Evolutionary conservation across 2,329 filamentous ascomycete species (phyloP).

Genomic region (Sporothrix pseudoabietina): DNA sequence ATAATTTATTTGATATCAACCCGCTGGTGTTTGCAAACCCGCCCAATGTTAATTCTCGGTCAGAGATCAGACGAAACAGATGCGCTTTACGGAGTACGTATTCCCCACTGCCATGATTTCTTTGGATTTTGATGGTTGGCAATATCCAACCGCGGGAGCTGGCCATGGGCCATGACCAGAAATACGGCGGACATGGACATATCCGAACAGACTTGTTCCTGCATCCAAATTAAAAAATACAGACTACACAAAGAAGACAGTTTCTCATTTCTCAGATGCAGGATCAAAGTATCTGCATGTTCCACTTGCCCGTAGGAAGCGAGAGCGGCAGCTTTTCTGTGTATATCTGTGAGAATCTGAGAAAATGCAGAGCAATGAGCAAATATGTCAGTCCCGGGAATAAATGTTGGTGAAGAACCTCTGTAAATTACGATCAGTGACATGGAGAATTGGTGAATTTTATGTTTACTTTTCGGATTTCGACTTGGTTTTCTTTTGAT

Average conservation of each 20-base stretch:
- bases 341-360: not conserved
- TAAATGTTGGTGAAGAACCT: not conserved
- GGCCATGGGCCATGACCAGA: conserved; percentile 8
- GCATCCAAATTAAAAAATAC: not conserved
- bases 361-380: too few relatives aligned
- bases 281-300: not conserved
- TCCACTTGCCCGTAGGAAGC: conserved; percentile 15
- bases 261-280: not conserved
- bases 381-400: not conserved
- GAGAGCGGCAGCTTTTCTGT: too few relatives aligned
- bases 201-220: not conserved
- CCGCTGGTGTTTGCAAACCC: not conserved
- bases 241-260: not conserved
- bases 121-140: too few relatives aligned
- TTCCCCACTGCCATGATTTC: not conserved
- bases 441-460: not conserved
- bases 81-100: not conserved
- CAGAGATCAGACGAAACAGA: not conserved
- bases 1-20: not conserved
- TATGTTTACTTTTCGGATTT: not conserved
- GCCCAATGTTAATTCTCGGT: not conserved
- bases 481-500: too few relatives aligned
- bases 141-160: not conserved
- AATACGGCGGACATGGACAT: not conserved
- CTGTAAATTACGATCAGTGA: not conserved